These are phyloP conservation scores for Cylindrotheca fusiformis DNA, from an alignment of 108 stramenopile genomes.

Conservation along the genomic window DNA sequence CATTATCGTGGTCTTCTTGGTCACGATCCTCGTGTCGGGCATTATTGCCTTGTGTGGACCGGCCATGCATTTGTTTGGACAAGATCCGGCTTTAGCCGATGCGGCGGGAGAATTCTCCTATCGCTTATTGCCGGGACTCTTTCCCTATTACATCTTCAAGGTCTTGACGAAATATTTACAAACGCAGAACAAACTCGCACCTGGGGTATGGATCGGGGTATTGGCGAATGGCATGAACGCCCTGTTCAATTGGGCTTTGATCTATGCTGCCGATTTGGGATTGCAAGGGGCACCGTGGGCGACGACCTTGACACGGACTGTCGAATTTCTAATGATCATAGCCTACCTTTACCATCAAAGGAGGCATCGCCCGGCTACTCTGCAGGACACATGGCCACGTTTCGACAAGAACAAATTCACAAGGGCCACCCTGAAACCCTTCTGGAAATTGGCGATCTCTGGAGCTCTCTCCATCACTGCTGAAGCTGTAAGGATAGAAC, in stretches of 20 bases:
- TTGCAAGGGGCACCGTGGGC: slow-evolving; percentile 45
- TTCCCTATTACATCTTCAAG: slow-evolving; percentile 42
- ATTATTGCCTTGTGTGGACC: slow-evolving; percentile 39
- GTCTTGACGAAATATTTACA: slow-evolving; percentile 44
- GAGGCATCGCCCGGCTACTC: no score
- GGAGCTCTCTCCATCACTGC: no score
- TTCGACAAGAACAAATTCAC: slow-evolving; percentile 15
- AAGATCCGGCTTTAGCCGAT: slow-evolving; percentile 32
- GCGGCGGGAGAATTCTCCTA: slow-evolving; percentile 35
- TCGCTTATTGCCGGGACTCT: no score
- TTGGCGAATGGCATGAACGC: slow-evolving; percentile 40
- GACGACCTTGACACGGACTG: slow-evolving; percentile 37
- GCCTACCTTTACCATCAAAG: slow-evolving; percentile 22
- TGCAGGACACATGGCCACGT: slow-evolving; percentile 31
- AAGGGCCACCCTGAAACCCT: slow-evolving; percentile 17
- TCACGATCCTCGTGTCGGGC: slow-evolving; percentile 24
- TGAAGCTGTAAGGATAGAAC: no score
- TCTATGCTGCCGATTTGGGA: slow-evolving; percentile 28
- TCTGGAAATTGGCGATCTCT: slow-evolving; percentile 20
- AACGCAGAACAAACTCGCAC: slow-evolving; percentile 30
- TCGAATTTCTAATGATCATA: slow-evolving; percentile 23
- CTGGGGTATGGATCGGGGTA: slow-evolving; percentile 35
- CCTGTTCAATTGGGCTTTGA: slow-evolving; percentile 49
- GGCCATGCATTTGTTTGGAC: no score
- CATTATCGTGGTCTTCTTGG: slow-evolving; percentile 18